Evolutionary conservation across 257 asterid genomes (phyloP), one percentile per base, ranked within the genome.

Genomic region (Nicotiana knightiana): DNA sequence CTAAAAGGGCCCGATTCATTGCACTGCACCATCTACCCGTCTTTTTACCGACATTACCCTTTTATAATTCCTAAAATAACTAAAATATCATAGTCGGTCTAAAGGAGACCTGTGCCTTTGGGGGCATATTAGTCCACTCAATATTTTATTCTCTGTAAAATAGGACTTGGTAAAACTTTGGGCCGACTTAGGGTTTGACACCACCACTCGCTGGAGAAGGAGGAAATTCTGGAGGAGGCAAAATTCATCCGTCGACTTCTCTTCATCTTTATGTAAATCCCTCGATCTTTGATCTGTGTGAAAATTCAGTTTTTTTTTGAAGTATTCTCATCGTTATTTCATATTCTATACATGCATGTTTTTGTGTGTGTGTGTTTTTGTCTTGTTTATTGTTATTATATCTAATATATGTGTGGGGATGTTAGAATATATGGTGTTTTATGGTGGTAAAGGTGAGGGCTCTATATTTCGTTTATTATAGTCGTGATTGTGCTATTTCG

Each of bases 151-250:
- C 61, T 46, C 37, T 13, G 3, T 18, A 12, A 54, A 13, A 43
- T 33, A 51, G 16, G 46, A 46, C 78, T 11, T 43, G 37, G 61
- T 71, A 46, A 30, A 46, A 6, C 10, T 77, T 59, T 24, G 46
- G 82, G 82, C 82, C 57, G 82, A 79, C 43, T 79, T 79, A 61
- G 82, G 82, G 73, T 79, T 79, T 79, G 58, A 30, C 82, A n/a
- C 21, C 11, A 8, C 51, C 24, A 16, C 13, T 76, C 39, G 28
- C 66, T 17, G 65, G 64, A 76, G 62, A 54, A 55, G 81, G 30
- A 55, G 73, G 39, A 26, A 28, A 37, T 1, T 24, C 30, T 9
- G 51, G 51, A 43, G 81, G 67, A 77, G 70, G 68, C 35, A 58
- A 43, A 58, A 33, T 39, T 77, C 30, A 77, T 61, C 37, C 59